Base-by-base conservation (phyloP, 1,284 basidiomycete species). In the Puccinia novopanici region DNA sequence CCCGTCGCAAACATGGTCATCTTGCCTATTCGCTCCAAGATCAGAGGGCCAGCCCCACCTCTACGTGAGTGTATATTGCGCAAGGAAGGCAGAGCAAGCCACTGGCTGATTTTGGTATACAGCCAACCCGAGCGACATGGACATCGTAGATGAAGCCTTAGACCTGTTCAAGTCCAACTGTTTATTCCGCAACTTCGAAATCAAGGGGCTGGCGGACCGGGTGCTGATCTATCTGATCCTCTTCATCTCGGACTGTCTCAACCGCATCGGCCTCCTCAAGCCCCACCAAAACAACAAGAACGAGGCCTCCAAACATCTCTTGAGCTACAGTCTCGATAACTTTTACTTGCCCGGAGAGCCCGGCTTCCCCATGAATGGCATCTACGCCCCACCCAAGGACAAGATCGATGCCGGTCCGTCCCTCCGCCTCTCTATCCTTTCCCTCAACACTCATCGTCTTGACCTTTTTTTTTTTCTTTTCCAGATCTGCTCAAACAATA, bases 121-220 rank as follows among this genome's bases (percentile, higher is more conserved):
- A 81, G 93, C 92, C 83, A 93, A 96, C 86, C 89, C 91, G 0
- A 89, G 90, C 15, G 88, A 91, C 82, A 89, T 90, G 57, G 97
- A 99, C 86, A 95, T 99, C 84, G 90, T 99, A 83, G 95, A 98
- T 87, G 97, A 99, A 88, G 91, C 94, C 3, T 89, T 99, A 76
- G 94, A 98, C 87, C 91, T 99, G 81, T 99, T 99, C 88, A 92
- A 97, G 73, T 95, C 97, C 85, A 99, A 99, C 88, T 97, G 95
- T 67, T 91, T 99, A 82, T 99, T 99, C 88, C 92, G 97, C 85
- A 99, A 99, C 88, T 99, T 99, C 86, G 97, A 99, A 88, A 99
- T 99, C 90, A 98, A 98, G 87, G n/a, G 85, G 37, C 92, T 93
- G 75, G 96, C 95, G 68, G 97, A 99, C 88, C 91, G 97, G 77